Percentiles rank a stretch among this genome's conserved stretches.
These are phyloP conservation scores for Nannochloropsis granulata DNA, from an alignment of 108 stramenopile genomes.

Conservation along the genomic window DNA sequence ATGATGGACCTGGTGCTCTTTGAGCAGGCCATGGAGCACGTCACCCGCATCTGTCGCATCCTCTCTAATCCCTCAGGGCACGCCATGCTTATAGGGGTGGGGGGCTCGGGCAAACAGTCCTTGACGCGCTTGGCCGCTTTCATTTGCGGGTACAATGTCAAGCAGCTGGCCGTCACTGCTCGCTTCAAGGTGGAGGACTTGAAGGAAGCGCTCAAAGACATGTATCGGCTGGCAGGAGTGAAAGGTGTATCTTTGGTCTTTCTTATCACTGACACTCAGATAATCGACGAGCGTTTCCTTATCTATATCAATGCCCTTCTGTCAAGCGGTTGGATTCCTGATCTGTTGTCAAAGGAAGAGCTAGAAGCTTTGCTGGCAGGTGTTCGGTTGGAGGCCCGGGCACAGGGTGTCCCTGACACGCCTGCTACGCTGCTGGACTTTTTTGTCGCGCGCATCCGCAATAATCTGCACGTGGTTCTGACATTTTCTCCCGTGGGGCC, in stretches of 20 bases:
- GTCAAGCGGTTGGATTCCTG: conserved; percentile 66
- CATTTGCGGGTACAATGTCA: conserved; percentile 61
- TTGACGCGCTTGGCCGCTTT: conserved; percentile 63
- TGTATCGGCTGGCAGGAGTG: conserved; percentile 53
- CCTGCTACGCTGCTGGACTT: conserved; percentile 53
- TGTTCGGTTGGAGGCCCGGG: conserved; percentile 59
- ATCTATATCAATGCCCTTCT: conserved; percentile 76
- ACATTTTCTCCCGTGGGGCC: conserved; percentile 77
- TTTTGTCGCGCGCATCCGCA: conserved; percentile 51
- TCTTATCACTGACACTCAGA: conserved; percentile 72
- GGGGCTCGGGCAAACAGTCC: conserved; percentile 68
- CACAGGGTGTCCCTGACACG: conserved; percentile 52
- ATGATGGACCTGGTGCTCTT: conserved; percentile 81
- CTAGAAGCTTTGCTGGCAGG: conserved; percentile 52
- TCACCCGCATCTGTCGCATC: conserved; percentile 63
- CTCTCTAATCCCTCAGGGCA: conserved; percentile 65
- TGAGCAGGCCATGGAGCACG: conserved; percentile 64
- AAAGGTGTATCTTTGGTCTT: conserved; percentile 57
- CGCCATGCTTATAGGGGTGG: conserved; percentile 76
- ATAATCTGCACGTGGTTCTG: conserved; percentile 62
- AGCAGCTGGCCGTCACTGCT: conserved; percentile 54
- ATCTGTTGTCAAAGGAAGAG: conserved; percentile 70
- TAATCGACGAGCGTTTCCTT: conserved; percentile 67
- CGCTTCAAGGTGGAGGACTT: conserved; percentile 59
- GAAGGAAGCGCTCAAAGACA: conserved; percentile 56